Percentiles rank a stretch among this genome's conserved stretches.
Conservation (phyloP, 2,329 filamentous ascomycete genomes). For the Beauveria medogensis region DNA sequence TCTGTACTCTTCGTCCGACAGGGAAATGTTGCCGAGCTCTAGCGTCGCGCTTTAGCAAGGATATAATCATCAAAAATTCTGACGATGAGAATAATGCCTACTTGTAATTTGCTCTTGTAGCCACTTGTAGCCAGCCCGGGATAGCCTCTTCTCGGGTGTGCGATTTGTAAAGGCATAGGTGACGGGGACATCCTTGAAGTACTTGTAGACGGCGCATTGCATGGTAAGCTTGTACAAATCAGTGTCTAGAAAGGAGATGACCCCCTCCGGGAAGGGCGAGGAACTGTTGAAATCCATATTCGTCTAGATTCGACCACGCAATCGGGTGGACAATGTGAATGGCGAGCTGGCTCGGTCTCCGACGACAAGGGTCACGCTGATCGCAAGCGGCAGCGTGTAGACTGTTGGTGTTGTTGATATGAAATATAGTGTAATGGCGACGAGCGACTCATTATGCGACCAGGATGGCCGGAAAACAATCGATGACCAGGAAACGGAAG, state of each 20-base stretch:
- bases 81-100: slow-evolving; percentile 27
- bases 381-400: neutral
- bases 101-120: slow-evolving; percentile 74
- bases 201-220: slow-evolving; percentile 94
- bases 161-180: slow-evolving; percentile 94
- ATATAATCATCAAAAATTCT: neutral
- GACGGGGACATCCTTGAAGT: slow-evolving; percentile 74
- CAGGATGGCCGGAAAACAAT: neutral
- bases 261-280: slow-evolving; percentile 62
- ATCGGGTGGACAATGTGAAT: neutral
- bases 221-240: slow-evolving; percentile 95
- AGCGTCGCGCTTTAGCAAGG: neutral
- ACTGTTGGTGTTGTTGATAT: neutral
- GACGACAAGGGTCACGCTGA: neutral
- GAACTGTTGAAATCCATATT: slow-evolving; percentile 59
- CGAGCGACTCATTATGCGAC: neutral
- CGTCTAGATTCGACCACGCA: neutral
- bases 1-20: slow-evolving; percentile 69
- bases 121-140: slow-evolving; percentile 75
- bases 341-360: neutral
- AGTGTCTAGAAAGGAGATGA: slow-evolving; percentile 76
- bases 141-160: slow-evolving; percentile 88
- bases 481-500: neutral
- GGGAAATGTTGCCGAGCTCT: slow-evolving; percentile 75
- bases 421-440: neutral